Evolutionary conservation across 371 early-diverging fungal genomes (phyloP).

Genomic region (Mortierella sp.): DNA sequence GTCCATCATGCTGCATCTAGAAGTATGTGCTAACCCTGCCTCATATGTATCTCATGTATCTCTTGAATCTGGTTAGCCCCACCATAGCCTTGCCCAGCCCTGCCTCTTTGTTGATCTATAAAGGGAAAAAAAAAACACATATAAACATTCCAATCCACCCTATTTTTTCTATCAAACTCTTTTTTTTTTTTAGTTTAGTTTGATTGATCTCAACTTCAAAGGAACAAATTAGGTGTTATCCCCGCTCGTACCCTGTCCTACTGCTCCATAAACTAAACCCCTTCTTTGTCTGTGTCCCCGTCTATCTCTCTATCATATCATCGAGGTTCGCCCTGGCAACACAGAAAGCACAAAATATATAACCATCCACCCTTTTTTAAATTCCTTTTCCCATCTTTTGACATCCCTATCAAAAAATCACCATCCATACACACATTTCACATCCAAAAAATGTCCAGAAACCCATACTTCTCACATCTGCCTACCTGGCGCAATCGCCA

Average conservation of each 20-base stretch:
- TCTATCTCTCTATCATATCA: not conserved
- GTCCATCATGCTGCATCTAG: not conserved
- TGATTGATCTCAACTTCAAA: not conserved
- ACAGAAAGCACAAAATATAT: not conserved
- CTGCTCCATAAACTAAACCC: not conserved
- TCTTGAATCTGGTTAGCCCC: not conserved
- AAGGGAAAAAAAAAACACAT: conserved; percentile 7
- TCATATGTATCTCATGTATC: not conserved
- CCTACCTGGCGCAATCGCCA: conserved; percentile 52
- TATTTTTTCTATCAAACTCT: not conserved
- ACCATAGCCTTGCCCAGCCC: not conserved
- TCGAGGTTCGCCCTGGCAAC: not conserved
- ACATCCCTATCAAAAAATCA: not conserved
- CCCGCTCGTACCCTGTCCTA: not conserved
- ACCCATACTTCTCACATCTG: conserved; percentile 47
- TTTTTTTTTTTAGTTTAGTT: not conserved
- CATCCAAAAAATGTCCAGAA: conserved; percentile 20
- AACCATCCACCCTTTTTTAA: not conserved
- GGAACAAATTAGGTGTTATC: not conserved
- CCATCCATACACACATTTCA: not conserved
- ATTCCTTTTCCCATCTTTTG: not conserved
- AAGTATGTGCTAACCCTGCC: not conserved
- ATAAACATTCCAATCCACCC: conserved; percentile 8
- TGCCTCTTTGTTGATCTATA: conserved; percentile 1
- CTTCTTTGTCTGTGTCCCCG: not conserved